These are phyloP conservation scores for Scortechinia acanthostroma DNA, from an alignment of 2,329 filamentous ascomycete species.

Conservation along the genomic window DNA sequence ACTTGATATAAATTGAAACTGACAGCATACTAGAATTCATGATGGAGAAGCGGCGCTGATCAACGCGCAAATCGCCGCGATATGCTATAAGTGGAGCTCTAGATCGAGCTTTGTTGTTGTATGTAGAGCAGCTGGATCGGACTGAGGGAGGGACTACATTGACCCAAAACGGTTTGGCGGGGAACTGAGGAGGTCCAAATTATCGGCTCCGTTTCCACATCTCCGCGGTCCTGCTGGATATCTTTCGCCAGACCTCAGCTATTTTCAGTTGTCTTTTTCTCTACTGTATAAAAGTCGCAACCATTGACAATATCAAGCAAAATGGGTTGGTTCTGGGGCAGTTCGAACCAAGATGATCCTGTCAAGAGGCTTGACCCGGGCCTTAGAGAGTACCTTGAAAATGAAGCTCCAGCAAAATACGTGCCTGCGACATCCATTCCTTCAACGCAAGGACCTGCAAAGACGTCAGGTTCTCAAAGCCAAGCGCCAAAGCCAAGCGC, in stretches of 20 bases:
- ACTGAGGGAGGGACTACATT: no score
- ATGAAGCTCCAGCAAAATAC: conserved; percentile 52
- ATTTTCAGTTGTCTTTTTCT: not conserved
- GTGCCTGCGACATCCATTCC: conserved; percentile 9
- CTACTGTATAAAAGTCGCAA: not conserved
- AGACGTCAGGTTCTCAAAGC: conserved; percentile 3
- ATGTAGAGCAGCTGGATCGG: no score
- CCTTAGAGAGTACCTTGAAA: conserved; percentile 58
- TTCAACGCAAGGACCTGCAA: conserved; percentile 6
- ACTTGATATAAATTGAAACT: not conserved
- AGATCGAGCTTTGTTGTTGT: no score
- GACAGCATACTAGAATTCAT: not conserved
- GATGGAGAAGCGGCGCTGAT: not conserved
- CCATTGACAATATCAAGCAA: no score
- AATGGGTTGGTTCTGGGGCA: conserved; percentile 7
- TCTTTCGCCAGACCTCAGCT: no score
- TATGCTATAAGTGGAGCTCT: not conserved
- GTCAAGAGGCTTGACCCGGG: conserved; percentile 55
- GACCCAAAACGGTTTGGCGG: not conserved
- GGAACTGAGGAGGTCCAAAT: no score
- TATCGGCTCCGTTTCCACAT: no score
- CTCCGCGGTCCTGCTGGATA: no score
- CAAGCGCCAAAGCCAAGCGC: conserved; percentile 1
- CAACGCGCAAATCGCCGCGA: not conserved
- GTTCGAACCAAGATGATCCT: conserved; percentile 32